These are phyloP conservation scores for Daedaleopsis nitida DNA, from an alignment of 768 basidiomycete species.

Conservation along the genomic window DNA sequence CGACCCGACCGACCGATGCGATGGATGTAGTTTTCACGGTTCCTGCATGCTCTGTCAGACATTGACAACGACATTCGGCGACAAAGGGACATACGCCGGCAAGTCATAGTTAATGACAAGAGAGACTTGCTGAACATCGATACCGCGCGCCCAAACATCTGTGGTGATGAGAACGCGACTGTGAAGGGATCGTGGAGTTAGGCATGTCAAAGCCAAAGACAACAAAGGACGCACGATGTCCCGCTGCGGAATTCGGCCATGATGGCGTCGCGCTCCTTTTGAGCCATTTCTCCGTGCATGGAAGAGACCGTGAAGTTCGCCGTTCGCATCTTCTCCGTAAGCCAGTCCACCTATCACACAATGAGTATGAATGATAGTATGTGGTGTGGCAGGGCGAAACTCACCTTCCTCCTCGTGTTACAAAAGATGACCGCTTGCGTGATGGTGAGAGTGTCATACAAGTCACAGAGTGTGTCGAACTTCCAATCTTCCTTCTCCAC, in stretches of 20 bases:
- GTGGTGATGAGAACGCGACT: conserved; percentile 95
- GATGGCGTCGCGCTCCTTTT: conserved; percentile 93
- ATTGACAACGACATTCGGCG: neutral
- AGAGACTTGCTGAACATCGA: conserved; percentile 98
- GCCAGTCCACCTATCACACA: conserved; percentile 80
- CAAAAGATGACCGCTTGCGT: conserved; percentile 99
- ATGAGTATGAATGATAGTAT: too few species aligned
- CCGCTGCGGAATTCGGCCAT: conserved; percentile 97
- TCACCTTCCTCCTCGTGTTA: conserved; percentile 94
- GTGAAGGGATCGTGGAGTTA: conserved; percentile 9
- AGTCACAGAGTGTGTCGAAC: conserved; percentile 94
- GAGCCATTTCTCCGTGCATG: conserved; percentile 96
- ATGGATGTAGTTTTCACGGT: conserved; percentile 99
- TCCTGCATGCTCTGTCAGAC: conserved; percentile 44
- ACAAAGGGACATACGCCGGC: conserved; percentile 67
- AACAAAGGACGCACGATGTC: conserved; percentile 65
- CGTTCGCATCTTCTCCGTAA: conserved; percentile 98
- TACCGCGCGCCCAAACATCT: conserved; percentile 97
- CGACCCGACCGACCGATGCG: conserved; percentile 99
- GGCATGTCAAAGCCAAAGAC: neutral
- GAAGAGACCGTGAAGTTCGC: conserved; percentile 98
- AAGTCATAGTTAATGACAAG: conserved; percentile 97
- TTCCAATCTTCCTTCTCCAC: conserved; percentile 99
- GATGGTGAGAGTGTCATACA: conserved; percentile 98
- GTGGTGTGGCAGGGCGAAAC: conserved; percentile 13